phyloP scores from a whole-genome alignment of 345 rosid genomes.

The Gossypium longicalyx region DNA sequence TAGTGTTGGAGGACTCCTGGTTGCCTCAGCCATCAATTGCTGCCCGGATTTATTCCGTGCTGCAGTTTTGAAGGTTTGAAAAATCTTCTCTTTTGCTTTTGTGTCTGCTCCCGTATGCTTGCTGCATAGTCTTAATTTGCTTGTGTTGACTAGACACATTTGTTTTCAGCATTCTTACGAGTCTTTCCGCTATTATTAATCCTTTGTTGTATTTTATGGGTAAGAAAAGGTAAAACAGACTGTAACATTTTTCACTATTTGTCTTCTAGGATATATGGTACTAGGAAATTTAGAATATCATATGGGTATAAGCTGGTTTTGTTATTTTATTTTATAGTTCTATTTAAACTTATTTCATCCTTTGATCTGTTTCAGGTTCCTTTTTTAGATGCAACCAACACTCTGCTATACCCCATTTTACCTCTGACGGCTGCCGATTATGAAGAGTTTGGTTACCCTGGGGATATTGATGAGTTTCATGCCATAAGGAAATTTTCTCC shows the following conservation, averaged over 20 bases:
- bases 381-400: conserved; percentile 83
- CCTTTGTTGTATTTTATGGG: background rate
- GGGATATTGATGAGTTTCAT: conserved; percentile 65
- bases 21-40: conserved; percentile 84
- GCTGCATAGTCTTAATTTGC: background rate
- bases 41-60: conserved; percentile 72
- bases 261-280: background rate
- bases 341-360: conserved; percentile 3
- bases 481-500: conserved; percentile 76
- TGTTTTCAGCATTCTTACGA: background rate
- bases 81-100: background rate
- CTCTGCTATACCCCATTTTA: conserved; percentile 72
- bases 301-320: background rate
- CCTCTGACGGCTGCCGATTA: conserved; percentile 74
- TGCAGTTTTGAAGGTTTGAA: conserved; percentile 68
- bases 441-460: conserved; percentile 92
- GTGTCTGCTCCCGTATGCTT: background rate
- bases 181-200: background rate
- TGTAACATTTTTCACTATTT: background rate
- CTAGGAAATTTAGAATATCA: background rate
- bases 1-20: conserved; percentile 87
- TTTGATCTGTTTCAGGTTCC: conserved; percentile 57
- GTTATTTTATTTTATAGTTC: background rate
- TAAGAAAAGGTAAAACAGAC: background rate
- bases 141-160: background rate